These are phyloP conservation scores for Royoungia palumana DNA, from an alignment of 768 basidiomycete species.

Conservation along the genomic window DNA sequence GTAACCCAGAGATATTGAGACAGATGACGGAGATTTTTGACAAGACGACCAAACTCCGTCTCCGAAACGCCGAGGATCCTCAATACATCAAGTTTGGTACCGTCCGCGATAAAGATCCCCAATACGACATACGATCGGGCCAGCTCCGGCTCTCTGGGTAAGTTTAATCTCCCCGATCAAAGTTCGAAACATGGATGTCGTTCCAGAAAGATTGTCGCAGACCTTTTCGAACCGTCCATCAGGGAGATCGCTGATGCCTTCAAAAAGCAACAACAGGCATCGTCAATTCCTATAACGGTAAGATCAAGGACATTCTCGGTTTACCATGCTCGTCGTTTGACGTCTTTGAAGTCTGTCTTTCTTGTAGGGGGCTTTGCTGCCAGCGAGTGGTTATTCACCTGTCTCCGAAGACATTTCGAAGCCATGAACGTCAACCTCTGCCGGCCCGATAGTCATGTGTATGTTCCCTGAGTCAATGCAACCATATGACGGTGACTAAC, in stretches of 20 bases:
- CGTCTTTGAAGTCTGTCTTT: slow-evolving; percentile 34
- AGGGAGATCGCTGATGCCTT: slow-evolving; percentile 37
- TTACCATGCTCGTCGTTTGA: neutral
- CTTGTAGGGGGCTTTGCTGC: slow-evolving; percentile 56
- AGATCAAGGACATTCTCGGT: neutral
- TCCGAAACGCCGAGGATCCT: slow-evolving; percentile 37
- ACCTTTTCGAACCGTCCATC: slow-evolving; percentile 45
- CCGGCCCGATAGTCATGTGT: slow-evolving; percentile 55
- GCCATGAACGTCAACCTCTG: slow-evolving; percentile 40
- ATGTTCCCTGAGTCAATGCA: slow-evolving; percentile 18
- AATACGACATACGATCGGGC: slow-evolving; percentile 37
- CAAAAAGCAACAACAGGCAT: slow-evolving; percentile 28
- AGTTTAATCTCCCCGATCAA: neutral
- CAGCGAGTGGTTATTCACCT: slow-evolving; percentile 45
- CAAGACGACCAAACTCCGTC: slow-evolving; percentile 40
- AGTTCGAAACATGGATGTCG: neutral
- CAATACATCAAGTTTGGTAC: slow-evolving; percentile 43
- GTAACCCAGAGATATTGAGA: slow-evolving; percentile 31
- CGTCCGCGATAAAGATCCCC: slow-evolving; percentile 36
- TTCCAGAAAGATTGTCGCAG: slow-evolving; percentile 36
- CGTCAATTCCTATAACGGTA: slow-evolving; percentile 34
- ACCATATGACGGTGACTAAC: slow-evolving; percentile 10
- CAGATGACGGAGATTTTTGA: slow-evolving; percentile 40
- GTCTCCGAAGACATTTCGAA: slow-evolving; percentile 39
- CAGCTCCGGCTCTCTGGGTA: slow-evolving; percentile 40